Base-by-base conservation (phyloP, 2,329 filamentous ascomycete species). In the Microcyclosporella mali region DNA sequence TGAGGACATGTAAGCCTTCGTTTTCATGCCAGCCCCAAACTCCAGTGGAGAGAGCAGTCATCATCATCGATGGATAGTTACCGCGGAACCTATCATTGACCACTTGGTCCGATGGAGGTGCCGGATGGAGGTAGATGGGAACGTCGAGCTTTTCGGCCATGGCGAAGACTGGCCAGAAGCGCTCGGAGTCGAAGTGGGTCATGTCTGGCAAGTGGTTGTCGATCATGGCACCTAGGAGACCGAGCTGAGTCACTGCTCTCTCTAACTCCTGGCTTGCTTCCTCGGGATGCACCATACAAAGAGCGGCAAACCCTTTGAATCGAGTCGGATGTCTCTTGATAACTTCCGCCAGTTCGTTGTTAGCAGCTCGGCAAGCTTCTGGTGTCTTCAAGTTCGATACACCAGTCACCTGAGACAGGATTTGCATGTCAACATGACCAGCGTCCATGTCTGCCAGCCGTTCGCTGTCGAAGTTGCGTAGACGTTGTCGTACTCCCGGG, bases 21-120 rank as follows among this genome's bases (percentile, higher is more conserved):
- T 74, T 67, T 6, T 59, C 57, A 37, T 78, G 75, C 69, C 73
- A 76, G 6, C 71, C 72, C 59, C 67, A 73, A 0, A 64, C 69
- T 29, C 57, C 65, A 9, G 63, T 60, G 4, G 63, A 64, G 37
- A 74, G 55, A 1, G 55, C 37, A 1, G 50, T 38, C 2, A 52
- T 55, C 0, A 52, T 47, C 6, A 35, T 34, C 3, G 40, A 48
- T 16, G 51, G 33, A 33, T 62, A 68, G 37, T 65, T 61, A 6
- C 67, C 67, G 16, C 45, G 8, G 61, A 66, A 72, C 52, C 40
- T 64, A 58, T 7, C 59, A 50, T 38, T 62, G 61, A 47, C 61
- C 35, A 46, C 55, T 58, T 33, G 57, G 56, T 33, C 64, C 51
- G 45, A 57, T 62, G 6, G 63, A 63, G 17, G 71, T 1, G 63